Evolutionary conservation across 129 eudicot species (phyloP).

Genomic region (Centrapalus pauciflorus): DNA sequence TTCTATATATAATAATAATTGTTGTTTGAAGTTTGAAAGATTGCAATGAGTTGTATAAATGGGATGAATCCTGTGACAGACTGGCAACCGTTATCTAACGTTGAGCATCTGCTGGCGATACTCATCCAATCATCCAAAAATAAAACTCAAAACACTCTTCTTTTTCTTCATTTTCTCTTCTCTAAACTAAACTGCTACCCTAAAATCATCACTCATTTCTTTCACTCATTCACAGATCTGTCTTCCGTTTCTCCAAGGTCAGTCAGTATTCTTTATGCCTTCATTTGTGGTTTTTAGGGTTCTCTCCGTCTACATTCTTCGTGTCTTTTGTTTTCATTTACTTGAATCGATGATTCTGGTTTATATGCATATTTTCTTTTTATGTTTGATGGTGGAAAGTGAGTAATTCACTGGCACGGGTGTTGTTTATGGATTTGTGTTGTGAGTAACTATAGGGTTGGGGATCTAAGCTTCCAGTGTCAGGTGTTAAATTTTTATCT

Average conservation of each 20-base stretch:
- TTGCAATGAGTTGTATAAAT: not conserved
- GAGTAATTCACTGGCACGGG: not conserved
- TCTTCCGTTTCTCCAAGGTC: slow-evolving; percentile 1
- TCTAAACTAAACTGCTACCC: not conserved
- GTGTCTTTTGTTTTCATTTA: not conserved
- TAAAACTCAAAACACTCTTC: not conserved
- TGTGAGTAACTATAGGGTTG: not conserved
- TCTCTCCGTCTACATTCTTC: not conserved
- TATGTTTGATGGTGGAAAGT: not conserved
- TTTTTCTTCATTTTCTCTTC: not conserved
- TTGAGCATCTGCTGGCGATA: slow-evolving; percentile 28
- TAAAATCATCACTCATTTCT: not conserved
- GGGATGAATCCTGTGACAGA: not conserved
- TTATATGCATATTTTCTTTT: not conserved
- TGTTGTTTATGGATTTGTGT: not conserved
- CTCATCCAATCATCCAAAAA: slow-evolving; percentile 1
- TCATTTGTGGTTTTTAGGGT: slow-evolving; percentile 1
- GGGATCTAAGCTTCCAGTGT: slow-evolving; percentile 5
- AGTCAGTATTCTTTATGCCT: not conserved
- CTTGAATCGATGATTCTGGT: not conserved
- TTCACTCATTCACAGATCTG: slow-evolving; percentile 11
- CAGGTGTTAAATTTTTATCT: not conserved
- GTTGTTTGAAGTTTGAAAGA: too few relatives aligned
- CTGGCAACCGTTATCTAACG: slow-evolving; percentile 28
- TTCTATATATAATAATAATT: too few relatives aligned